Evolutionary conservation across 805 yeast genomes (phyloP).

Genomic region (Candida tammaniensis): DNA sequence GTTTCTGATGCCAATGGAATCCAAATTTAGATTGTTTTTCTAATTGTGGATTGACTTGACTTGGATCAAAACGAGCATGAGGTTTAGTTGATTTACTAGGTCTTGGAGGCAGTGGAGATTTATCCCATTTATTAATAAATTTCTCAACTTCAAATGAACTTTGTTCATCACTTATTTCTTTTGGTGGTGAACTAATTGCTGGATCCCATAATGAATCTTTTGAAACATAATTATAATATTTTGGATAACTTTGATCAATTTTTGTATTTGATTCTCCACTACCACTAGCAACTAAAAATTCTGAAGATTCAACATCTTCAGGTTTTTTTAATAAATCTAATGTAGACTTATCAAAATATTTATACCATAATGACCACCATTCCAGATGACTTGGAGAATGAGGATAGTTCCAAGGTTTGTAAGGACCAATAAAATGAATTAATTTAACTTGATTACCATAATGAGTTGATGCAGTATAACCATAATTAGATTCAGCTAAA

Average conservation of each 20-base stretch:
- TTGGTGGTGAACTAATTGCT: constrained; percentile 41
- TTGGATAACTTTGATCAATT: constrained; percentile 1
- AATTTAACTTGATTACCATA: constrained; percentile 39
- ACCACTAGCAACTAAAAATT: background rate
- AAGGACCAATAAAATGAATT: constrained; percentile 66
- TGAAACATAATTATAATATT: constrained; percentile 12
- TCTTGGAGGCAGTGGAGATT: constrained; percentile 6
- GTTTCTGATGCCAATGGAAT: constrained; percentile 16
- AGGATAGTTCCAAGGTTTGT: constrained; percentile 52
- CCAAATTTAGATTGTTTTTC: constrained; percentile 14
- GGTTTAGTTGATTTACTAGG: constrained; percentile 1
- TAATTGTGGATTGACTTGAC: constrained; percentile 1
- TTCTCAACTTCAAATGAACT: constrained; percentile 3
- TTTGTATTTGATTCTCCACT: background rate
- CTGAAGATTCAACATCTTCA: background rate
- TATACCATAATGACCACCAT: constrained; percentile 43
- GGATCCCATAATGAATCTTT: constrained; percentile 43
- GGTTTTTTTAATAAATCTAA: constrained; percentile 4
- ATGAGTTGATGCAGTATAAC: constrained; percentile 18
- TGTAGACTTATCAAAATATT: constrained; percentile 17
- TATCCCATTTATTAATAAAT: constrained; percentile 28
- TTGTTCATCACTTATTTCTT: constrained; percentile 1
- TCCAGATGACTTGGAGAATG: constrained; percentile 19
- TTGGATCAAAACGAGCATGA: background rate
- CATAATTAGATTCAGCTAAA: constrained; percentile 12